Evolutionary conservation across 1,284 basidiomycete species (phyloP), one percentile per base, ranked within the genome.

Genomic region (Rhodotorula sp.): DNA sequence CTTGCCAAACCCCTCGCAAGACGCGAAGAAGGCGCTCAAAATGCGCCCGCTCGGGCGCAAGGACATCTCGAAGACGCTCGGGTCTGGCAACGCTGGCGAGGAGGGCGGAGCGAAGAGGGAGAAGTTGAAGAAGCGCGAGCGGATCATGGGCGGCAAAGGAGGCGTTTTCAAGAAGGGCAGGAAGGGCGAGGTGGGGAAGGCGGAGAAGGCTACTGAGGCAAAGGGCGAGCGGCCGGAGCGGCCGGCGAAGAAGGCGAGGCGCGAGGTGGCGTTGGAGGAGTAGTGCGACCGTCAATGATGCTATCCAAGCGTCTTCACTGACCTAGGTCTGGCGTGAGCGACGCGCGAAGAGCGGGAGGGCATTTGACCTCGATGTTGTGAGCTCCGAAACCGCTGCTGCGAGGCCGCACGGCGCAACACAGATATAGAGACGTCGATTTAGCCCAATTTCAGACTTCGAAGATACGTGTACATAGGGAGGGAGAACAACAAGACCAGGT

Each of bases 21-120:
- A 95, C 84, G 90, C 90, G 80, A 88, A 90, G 76, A 88, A 86
- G 76, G 84, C 88, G 78, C 89, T 98, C 85, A 91, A 91, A 64
- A 90, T 89, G 80, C 80, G 79, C 49, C 84, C 85, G 0, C 84
- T 91, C 6, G 89, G 90, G 81, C 87, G 94, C 27, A 87, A 75
- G 34, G 72, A 75, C 49, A 71, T 75, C 27, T 61, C 62, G 29
- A 46, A 59, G 2, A 74, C 73, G 58, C 70, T 62, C 34, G 73
- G 73, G 10, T 55, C 71, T 7, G 64, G 70, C 20, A 57, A 27
- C 20, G 30, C 47, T 46, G 67, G 47, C 46, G 22, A 68, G 63
- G 55, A 48, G 4, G 48, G n/a, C 15, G 46, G 20, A 20, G 62
- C 65, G 44, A 68, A 64, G 74, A 91, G 91, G 6, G 88, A 89